Evolutionary conservation across 345 rosid genomes (phyloP), one percentile per base, ranked within the genome.

Genomic region (Tarenaya hassleriana): DNA sequence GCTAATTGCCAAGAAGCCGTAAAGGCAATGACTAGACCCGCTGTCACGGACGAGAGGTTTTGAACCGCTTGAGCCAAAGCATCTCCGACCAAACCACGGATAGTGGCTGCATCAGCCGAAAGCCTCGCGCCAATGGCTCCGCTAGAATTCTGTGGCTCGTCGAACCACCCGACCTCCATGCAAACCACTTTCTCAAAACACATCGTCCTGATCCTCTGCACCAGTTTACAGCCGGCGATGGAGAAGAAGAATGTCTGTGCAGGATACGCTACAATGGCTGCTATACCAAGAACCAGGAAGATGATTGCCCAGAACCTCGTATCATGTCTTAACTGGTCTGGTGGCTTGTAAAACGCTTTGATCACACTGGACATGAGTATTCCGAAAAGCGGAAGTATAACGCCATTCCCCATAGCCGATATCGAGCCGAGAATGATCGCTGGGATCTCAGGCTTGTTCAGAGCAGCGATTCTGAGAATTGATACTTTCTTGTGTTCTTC

Each of bases 91-190:
- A 90, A 41, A 51, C 77, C 83, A 24, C 78, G 94, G 4, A 84
- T 68, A 2, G 69, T 54, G 21, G 94, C 86, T 52, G 95, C 95
- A 60, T 90, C 95, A 34, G 88, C 86, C 2, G 95, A 86, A 4
- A 86, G 86, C 53, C 83, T 81, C n/a, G 97, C 77, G 19, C 97
- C 94, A 34, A 86, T 73, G 21, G 78, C 57, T 17, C 95, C 91
- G 47, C 88, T 90, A n/a, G 95, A 90, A 67, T 90, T 80, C 34
- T 74, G 71, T 10, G 83, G 75, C 27, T 75, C 84, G 62, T 90
- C 94, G 8, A 86, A 86, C 91, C 94, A 90, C 16, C 86, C 72
- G 47, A 87, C 74, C 67, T 91, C 95, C 96, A 87, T 91, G 44
- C 34, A 62, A 61, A 91, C 79, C 34, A 83, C 91, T 71, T 78